These are phyloP conservation scores for Eremothecium cymbalariae DNA, from an alignment of 1,139 yeast species.

Conservation along the genomic window DNA sequence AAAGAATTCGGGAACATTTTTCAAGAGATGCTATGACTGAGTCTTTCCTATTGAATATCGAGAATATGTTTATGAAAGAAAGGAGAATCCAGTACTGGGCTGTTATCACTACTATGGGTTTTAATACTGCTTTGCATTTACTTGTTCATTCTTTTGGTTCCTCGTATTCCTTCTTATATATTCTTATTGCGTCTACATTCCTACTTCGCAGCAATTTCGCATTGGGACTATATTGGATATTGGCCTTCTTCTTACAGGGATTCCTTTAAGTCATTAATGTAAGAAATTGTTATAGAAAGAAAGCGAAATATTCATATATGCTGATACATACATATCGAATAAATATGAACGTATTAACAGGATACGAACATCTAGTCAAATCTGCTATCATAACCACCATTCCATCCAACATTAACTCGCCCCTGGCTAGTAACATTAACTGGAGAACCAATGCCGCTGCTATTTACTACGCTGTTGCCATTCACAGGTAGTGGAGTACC, in stretches of 20 bases:
- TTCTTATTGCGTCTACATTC: constrained; percentile 15
- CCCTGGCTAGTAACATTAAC: constrained; percentile 16
- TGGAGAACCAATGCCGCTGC: constrained; percentile 13
- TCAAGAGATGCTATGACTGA: constrained; percentile 57
- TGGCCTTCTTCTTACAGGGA: neutral
- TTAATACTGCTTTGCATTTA: constrained; percentile 15
- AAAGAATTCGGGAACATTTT: constrained; percentile 45
- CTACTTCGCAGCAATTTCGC: constrained; percentile 6
- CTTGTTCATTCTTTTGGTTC: constrained; percentile 15
- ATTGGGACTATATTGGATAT: neutral
- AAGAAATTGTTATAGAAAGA: no score
- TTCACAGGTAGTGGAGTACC: constrained; percentile 14
- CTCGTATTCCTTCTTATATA: constrained; percentile 17
- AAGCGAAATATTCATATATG: no score
- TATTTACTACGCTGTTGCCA: constrained; percentile 8
- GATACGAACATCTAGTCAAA: constrained; percentile 13
- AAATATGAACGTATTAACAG: neutral
- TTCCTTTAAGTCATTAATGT: no score
- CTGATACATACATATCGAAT: no score
- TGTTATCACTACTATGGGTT: constrained; percentile 12
- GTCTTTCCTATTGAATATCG: constrained; percentile 39
- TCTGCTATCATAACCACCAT: constrained; percentile 20
- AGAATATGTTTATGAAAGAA: constrained; percentile 22
- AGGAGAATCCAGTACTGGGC: constrained; percentile 18
- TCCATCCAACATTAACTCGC: constrained; percentile 21